These are phyloP conservation scores for Ichthyophthirius multifiliis DNA, from an alignment of 169 alveolate species.

Conservation along the genomic window DNA sequence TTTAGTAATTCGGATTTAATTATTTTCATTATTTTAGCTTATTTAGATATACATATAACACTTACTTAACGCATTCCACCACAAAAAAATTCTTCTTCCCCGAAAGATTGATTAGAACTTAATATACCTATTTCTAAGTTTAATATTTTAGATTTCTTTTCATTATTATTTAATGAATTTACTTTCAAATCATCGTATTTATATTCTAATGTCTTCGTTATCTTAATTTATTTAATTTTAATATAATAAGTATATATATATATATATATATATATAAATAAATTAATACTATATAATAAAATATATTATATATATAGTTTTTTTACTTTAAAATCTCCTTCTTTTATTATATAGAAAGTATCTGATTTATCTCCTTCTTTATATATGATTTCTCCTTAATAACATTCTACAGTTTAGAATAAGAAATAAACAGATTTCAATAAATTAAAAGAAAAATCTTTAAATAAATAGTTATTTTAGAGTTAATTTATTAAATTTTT, in stretches of 20 bases:
- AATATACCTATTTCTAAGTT: background rate
- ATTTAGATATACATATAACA: background rate
- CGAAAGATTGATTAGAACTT: background rate
- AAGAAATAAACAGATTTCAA: background rate
- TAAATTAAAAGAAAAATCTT: background rate
- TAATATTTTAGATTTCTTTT: background rate
- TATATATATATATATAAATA: no score
- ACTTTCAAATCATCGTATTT: background rate
- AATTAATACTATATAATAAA: no score
- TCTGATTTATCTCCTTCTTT: background rate
- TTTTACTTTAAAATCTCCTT: constrained; percentile 1
- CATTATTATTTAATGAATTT: background rate
- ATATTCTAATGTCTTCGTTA: background rate
- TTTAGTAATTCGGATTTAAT: background rate
- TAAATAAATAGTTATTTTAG: background rate
- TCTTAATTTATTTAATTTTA: background rate
- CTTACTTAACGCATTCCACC: background rate
- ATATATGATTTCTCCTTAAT: background rate
- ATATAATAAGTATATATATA: no score
- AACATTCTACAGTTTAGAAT: background rate
- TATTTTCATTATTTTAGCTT: background rate
- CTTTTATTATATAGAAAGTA: background rate
- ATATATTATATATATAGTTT: background rate
- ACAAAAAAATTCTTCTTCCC: background rate
- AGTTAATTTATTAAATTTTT: background rate